phyloP scores from a whole-genome alignment of 345 rosid genomes.

The Eutrema yunnanense region DNA sequence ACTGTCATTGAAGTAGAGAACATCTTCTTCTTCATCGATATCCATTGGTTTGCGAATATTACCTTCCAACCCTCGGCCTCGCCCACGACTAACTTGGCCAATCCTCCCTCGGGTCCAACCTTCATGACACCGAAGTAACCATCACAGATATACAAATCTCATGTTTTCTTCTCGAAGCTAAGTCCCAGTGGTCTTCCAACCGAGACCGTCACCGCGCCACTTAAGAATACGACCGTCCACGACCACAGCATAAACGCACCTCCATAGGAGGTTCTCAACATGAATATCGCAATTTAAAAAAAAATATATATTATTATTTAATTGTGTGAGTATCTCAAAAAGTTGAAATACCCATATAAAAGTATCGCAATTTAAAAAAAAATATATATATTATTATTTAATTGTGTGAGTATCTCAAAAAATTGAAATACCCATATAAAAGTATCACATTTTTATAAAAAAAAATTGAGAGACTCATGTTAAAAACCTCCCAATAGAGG shows the following conservation, averaged over 20 bases:
- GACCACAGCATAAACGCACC: conserved; percentile 4
- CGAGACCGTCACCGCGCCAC: conserved; percentile 27
- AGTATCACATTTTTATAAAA: too few relatives aligned
- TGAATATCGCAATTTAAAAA: too few relatives aligned
- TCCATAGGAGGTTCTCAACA: too few relatives aligned
- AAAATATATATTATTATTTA: too few relatives aligned
- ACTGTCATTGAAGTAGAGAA: conserved; percentile 63
- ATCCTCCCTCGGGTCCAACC: conserved; percentile 66
- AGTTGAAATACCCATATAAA: too few relatives aligned
- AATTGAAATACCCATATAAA: too few relatives aligned
- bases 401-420: too few relatives aligned
- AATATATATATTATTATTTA: too few relatives aligned
- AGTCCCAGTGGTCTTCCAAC: conserved; percentile 77
- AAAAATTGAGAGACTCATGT: too few relatives aligned
- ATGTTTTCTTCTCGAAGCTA: conserved; percentile 49
- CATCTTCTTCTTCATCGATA: conserved; percentile 49
- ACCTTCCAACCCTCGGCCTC: conserved; percentile 48
- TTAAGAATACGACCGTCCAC: conserved; percentile 31
- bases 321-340: too few relatives aligned
- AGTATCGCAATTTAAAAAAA: too few relatives aligned
- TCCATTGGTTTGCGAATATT: conserved; percentile 55
- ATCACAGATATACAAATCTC: conserved; percentile 77
- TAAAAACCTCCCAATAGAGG: too few relatives aligned
- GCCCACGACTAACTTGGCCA: conserved; percentile 39
- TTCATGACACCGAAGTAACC: conserved; percentile 57